Evolutionary conservation across 805 yeast genomes (phyloP).

Genomic region (Middelhovenomyces tepae): DNA sequence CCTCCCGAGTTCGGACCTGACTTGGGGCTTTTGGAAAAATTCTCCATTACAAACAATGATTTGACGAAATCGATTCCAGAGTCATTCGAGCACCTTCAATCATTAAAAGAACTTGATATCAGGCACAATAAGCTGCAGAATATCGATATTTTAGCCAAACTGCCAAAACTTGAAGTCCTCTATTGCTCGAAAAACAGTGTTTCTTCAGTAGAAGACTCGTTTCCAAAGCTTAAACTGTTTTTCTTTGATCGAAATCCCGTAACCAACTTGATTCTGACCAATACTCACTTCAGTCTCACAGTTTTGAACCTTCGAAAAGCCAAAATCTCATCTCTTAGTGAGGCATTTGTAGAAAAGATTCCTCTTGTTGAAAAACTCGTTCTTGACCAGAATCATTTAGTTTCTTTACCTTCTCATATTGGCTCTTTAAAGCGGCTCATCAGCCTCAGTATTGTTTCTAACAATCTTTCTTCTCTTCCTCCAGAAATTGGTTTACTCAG

Average conservation of each 20-base stretch:
- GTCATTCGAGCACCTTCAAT: slow-evolving; percentile 42
- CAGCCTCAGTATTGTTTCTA: slow-evolving; percentile 61
- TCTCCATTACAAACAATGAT: slow-evolving; percentile 68
- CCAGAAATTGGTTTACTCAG: slow-evolving; percentile 49
- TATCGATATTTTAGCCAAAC: slow-evolving; percentile 45
- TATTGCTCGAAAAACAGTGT: slow-evolving; percentile 69
- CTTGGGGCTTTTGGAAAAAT: slow-evolving; percentile 53
- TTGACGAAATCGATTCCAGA: slow-evolving; percentile 45
- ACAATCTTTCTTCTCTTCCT: slow-evolving; percentile 68
- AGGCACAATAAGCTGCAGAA: slow-evolving; percentile 53
- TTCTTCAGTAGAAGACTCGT: slow-evolving; percentile 55
- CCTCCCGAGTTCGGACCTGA: slow-evolving; percentile 55
- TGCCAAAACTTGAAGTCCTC: slow-evolving; percentile 60
- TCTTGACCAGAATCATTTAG: slow-evolving; percentile 75
- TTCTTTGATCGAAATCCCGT: slow-evolving; percentile 79
- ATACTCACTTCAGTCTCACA: slow-evolving; percentile 50
- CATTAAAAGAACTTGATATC: slow-evolving; percentile 65
- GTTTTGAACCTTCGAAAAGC: slow-evolving; percentile 74
- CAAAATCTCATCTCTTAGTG: slow-evolving; percentile 65
- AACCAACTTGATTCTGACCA: slow-evolving; percentile 51
- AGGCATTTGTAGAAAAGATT: slow-evolving; percentile 50
- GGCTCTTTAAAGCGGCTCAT: slow-evolving; percentile 49
- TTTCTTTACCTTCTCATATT: slow-evolving; percentile 63
- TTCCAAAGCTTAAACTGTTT: slow-evolving; percentile 55
- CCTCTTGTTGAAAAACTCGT: slow-evolving; percentile 63